Evolutionary conservation across 306 rosid genomes (phyloP).

Genomic region (Argentina anserina): DNA sequence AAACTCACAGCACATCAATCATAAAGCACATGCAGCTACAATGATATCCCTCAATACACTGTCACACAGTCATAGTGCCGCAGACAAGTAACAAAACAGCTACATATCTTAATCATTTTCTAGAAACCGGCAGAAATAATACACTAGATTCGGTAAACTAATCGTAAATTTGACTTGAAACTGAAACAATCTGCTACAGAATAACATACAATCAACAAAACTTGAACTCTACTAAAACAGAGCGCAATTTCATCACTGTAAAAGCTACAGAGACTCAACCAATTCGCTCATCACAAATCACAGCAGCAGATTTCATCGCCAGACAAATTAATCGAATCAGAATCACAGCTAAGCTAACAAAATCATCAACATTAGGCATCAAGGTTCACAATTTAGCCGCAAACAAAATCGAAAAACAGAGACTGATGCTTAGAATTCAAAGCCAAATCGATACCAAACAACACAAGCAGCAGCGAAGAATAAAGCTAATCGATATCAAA

Average conservation of each 20-base stretch:
- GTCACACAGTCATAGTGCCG: neutral
- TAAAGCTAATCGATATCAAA: neutral
- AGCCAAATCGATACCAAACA: neutral
- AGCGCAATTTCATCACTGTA: neutral
- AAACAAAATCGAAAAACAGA: neutral
- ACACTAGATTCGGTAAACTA: neutral
- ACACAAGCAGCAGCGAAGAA: neutral
- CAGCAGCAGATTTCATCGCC: neutral
- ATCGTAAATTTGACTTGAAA: neutral
- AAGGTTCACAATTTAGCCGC: neutral
- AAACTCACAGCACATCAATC: neutral
- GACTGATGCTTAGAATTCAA: neutral
- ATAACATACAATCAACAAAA: neutral
- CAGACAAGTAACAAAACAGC: neutral
- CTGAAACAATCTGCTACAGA: neutral
- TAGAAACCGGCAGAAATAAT: neutral
- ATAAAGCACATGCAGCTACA: neutral
- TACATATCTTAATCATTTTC: neutral
- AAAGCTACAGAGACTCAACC: neutral
- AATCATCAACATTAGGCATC: neutral
- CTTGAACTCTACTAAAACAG: neutral
- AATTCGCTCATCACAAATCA: neutral
- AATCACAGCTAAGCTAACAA: neutral
- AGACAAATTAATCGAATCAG: neutral
- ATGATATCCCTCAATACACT: neutral